Evolutionary conservation across 2,329 filamentous ascomycete species (phyloP), one percentile per base, ranked within the genome.

Genomic region (Niveomyces coronatus): DNA sequence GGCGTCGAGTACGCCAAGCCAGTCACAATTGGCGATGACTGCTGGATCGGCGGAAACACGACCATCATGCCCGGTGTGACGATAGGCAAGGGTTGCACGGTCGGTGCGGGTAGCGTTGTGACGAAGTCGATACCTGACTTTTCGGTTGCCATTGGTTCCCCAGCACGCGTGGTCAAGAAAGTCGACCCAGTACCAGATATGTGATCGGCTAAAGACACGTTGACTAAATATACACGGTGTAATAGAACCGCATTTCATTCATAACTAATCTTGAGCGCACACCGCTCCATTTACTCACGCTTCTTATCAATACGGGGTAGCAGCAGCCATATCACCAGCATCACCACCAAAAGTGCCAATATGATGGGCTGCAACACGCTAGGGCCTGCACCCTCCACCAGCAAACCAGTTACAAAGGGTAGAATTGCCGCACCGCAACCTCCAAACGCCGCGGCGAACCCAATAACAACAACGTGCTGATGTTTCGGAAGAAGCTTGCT

Each of bases 371-470:
- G 73, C 26, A 79, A 49, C 4, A 70, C 70, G 45, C 65, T 57
- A 3, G 78, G 72, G 0, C 74, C 73, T 44, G 62, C 67, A 1
- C 59, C 60, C 47, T 73, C 65, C 2, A 81, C 79, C 49, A 85
- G 70, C 2, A 76, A 76, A 5, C 80, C 80, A 0, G 82, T 76
- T 0, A 73, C 70, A 63, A 85, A 63, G 41, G 81, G 66, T 60
- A 84, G 47, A n/a, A 78, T 52, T 0, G 82, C 79, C 0, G 79
- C 82, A 1, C 85, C 85, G 17, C 70, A 71, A 0, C 82, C 79
- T 0, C 85, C 85, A 55, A 88, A 77, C 0, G 84, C 82, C 1
- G 82, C 76, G 1, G 79, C 79, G 47, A 91, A 89, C 0, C 84
- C 84, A 46, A 91, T 85, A 0, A 79, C 74, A 16, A 71, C 74